Evolutionary conservation across 208 protist species (phyloP).

Genomic region (Acanthamoeba culbertsoni): DNA sequence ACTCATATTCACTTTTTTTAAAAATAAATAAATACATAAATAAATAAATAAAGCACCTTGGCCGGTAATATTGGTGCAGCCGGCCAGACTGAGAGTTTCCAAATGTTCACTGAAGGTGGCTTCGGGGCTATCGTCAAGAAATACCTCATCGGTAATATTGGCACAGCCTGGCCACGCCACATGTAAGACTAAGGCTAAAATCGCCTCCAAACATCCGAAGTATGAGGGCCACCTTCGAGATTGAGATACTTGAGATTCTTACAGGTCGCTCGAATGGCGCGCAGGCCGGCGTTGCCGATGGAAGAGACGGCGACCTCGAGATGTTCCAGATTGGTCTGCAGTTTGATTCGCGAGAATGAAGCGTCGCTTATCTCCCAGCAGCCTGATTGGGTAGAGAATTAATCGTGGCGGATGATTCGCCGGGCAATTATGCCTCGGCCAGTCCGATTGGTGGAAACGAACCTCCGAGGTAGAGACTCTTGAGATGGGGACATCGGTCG

Average conservation of each 20-base stretch:
- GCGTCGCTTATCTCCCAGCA: constrained; percentile 43
- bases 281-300: neutral
- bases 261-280: neutral
- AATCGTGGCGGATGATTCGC: too few relatives aligned
- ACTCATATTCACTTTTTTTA: neutral
- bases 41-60: neutral
- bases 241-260: constrained; percentile 31
- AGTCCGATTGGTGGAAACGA: too few relatives aligned
- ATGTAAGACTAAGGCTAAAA: too few relatives aligned
- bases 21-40: too few relatives aligned
- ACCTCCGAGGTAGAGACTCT: neutral
- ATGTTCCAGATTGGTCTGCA: neutral
- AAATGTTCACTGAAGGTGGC: neutral
- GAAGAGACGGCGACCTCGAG: neutral
- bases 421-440: too few relatives aligned
- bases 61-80: neutral
- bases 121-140: neutral
- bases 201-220: too few relatives aligned
- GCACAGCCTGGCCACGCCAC: neutral
- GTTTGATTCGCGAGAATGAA: neutral
- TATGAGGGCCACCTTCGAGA: neutral
- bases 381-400: too few relatives aligned
- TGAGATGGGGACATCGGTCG: neutral
- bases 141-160: constrained; percentile 19
- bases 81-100: constrained; percentile 18